Conservation (phyloP, 2,329 filamentous ascomycete genomes). For the Acrocalymma vagum region DNA sequence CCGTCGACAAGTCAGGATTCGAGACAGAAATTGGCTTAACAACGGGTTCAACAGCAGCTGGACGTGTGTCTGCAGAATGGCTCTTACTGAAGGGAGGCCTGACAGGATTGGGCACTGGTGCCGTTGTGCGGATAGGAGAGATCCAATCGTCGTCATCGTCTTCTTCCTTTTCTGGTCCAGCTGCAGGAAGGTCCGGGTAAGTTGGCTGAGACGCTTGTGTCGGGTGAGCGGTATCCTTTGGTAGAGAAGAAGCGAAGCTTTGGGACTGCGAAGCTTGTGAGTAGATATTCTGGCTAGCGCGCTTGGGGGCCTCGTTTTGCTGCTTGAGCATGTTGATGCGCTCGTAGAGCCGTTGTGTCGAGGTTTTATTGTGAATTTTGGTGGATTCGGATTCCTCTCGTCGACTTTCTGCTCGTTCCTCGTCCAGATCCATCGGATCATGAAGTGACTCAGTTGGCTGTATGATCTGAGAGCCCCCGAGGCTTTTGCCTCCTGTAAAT, state of each 20-base stretch:
- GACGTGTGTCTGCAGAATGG: constrained; percentile 61
- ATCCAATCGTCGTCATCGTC: constrained; percentile 68
- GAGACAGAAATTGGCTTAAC: constrained; percentile 55
- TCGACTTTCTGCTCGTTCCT: constrained; percentile 49
- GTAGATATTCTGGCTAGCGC: constrained; percentile 48
- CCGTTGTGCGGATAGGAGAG: constrained; percentile 58
- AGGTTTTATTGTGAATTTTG: constrained; percentile 80
- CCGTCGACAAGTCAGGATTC: constrained; percentile 50
- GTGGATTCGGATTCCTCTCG: constrained; percentile 61
- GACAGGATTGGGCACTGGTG: constrained; percentile 26
- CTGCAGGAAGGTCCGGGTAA: constrained; percentile 52
- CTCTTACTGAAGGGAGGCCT: constrained; percentile 67
- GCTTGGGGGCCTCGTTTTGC: constrained; percentile 49
- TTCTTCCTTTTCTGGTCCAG: constrained; percentile 26
- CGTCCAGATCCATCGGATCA: constrained; percentile 62
- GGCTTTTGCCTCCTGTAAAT: constrained; percentile 73
- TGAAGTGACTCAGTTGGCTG: constrained; percentile 44
- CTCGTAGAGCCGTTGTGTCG: constrained; percentile 92
- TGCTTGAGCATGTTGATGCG: constrained; percentile 81
- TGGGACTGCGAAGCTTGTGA: constrained; percentile 35
- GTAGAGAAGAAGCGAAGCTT: constrained; percentile 46
- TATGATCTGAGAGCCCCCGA: constrained; percentile 59
- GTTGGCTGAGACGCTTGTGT: constrained; percentile 39
- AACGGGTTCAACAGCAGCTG: constrained; percentile 52
- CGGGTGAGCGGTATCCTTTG: constrained; percentile 40